Conservation (phyloP, 2,329 filamentous ascomycete genomes). For the Alternaria sp. region DNA sequence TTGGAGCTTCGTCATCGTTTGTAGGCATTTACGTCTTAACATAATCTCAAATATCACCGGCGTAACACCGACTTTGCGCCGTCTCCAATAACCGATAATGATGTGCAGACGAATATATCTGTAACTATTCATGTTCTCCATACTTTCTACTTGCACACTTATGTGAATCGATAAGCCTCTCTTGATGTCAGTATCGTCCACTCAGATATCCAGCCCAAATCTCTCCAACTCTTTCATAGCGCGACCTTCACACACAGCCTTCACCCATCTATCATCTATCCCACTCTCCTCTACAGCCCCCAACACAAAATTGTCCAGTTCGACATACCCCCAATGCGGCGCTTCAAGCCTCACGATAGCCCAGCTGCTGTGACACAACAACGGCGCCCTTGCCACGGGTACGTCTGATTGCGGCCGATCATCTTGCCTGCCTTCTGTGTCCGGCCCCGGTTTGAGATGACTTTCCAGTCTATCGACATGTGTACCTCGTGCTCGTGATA, state of each 20-base stretch:
- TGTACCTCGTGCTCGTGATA: neutral
- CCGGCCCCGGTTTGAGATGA: neutral
- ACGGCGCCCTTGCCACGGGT: neutral
- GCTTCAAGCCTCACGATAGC: constrained; percentile 5
- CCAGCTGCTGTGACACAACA: neutral
- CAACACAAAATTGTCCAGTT: neutral
- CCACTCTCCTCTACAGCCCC: neutral
- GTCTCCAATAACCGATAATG: neutral
- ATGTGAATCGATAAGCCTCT: neutral
- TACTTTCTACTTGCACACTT: neutral
- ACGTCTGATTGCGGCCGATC: neutral
- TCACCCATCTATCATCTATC: neutral
- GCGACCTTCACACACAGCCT: neutral
- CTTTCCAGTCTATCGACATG: neutral
- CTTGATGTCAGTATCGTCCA: neutral
- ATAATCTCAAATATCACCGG: neutral
- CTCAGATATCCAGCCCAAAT: neutral
- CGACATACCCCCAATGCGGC: neutral
- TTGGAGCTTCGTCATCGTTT: neutral
- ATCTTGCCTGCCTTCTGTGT: neutral
- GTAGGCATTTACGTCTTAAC: neutral
- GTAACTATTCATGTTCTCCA: neutral
- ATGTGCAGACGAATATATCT: neutral
- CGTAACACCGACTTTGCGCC: neutral
- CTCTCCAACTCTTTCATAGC: neutral